Evolutionary conservation across 805 yeast genomes (phyloP).

Genomic region (Scheffersomyces lignosus): DNA sequence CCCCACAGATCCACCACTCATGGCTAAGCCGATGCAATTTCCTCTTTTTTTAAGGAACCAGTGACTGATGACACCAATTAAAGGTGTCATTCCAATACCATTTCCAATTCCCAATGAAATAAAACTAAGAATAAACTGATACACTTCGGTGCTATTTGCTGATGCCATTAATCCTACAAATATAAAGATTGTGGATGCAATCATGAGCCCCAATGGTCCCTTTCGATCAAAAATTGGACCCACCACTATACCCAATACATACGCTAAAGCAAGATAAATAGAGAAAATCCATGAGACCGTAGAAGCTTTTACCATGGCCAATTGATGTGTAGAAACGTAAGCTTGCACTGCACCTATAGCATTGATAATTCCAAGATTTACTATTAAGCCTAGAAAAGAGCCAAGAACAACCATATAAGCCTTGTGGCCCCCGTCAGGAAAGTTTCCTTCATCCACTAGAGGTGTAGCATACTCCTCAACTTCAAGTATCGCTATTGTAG

Average conservation of each 20-base stretch:
- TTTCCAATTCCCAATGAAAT: conserved; percentile 58
- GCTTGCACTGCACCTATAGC: conserved; percentile 64
- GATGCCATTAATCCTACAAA: conserved; percentile 55
- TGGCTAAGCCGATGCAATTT: conserved; percentile 59
- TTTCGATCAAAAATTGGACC: conserved; percentile 65
- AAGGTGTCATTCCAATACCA: conserved; percentile 60
- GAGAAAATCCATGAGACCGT: conserved; percentile 67
- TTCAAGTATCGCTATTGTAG: no score
- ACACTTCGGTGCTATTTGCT: conserved; percentile 51
- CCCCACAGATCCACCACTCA: conserved; percentile 36
- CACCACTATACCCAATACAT: conserved; percentile 48
- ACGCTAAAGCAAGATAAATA: conserved; percentile 49
- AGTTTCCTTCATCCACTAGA: no score
- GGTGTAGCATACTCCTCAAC: conserved; percentile 2
- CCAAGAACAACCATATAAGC: conserved; percentile 63
- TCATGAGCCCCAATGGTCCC: conserved; percentile 50
- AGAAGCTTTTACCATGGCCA: conserved; percentile 44
- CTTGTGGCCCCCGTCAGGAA: conserved; percentile 59
- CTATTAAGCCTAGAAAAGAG: conserved; percentile 54
- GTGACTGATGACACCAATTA: conserved; percentile 61
- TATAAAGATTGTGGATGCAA: conserved; percentile 41
- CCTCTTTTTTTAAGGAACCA: conserved; percentile 66
- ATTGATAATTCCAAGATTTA: conserved; percentile 57
- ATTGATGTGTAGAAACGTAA: conserved; percentile 55
- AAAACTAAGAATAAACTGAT: conserved; percentile 63